A percentile compares a stretch with the other conserved stretches of the same genome.
Conservation (phyloP, 331 rosid species). For the Quercus lobata region DNA sequence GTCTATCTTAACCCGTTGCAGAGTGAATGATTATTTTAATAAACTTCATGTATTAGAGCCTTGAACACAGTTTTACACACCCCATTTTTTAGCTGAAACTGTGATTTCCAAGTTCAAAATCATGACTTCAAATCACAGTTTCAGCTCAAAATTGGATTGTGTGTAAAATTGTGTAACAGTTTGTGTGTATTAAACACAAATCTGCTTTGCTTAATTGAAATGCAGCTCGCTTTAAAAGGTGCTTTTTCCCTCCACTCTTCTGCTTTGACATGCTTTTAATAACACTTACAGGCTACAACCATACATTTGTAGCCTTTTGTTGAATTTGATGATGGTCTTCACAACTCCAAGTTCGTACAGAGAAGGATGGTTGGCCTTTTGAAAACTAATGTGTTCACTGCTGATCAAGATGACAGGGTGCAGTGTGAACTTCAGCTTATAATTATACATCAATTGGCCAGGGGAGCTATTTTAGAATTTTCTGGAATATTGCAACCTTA, state of each 20-base stretch:
- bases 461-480: neutral
- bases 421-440: neutral
- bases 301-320: neutral
- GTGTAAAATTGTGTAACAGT: neutral
- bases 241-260: no score
- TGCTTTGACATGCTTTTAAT: no score
- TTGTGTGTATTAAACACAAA: no score
- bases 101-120: no score
- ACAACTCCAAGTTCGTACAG: neutral
- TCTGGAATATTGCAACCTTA: neutral
- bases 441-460: neutral
- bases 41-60: neutral
- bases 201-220: no score
- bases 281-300: no score
- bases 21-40: neutral
- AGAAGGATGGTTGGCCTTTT: neutral
- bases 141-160: neutral
- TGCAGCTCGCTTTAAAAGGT: neutral
- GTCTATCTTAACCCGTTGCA: neutral
- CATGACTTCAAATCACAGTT: no score
- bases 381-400: neutral
- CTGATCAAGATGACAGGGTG: neutral
- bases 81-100: no score
- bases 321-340: neutral
- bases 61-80: no score